Evolutionary conservation across 176 grass and related monocot species (phyloP), one percentile per base, ranked within the genome.

Genomic region (Phoenix dactylifera): DNA sequence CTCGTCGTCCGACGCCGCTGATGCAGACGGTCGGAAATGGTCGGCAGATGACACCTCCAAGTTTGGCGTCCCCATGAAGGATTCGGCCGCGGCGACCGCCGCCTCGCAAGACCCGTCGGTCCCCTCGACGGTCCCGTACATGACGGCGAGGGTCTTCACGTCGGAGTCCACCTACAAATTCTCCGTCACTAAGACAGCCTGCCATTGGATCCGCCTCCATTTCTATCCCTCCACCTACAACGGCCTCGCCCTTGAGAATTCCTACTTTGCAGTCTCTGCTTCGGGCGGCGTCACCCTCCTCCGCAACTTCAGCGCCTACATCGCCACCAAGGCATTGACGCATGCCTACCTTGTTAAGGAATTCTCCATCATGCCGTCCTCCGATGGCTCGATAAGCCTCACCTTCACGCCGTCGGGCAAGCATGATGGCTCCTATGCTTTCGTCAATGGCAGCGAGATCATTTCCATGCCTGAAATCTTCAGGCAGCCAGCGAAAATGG

Each of bases 151-250:
- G 19, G 9, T 57, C 55, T 57, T 57, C 55, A 57, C 55, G 22
- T 57, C 55, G n/a, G 55, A 57, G 15, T 20, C 55, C 22, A 57
- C 55, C 9, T 57, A 57, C 55, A 57, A 57, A 20, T 57, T 57
- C 22, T n/a, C 22, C 55, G 12, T 57, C 22, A 57, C 25, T 22
- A 57, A 57, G 55, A 57, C 35, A 3, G 35, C 35, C 35, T 7
- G 35, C 35, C 35, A 39, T 12, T 39, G 35, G 35, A 39, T 39
- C 10, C 55, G 55, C 10, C n/a, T 23, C 18, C 55, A 57, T 20
- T 57, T 57, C 55, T 57, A 57, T 57, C 55, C 55, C 22, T 23
- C 55, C 22, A 57, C 2, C 55, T 57, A 57, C 22, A 12, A 24
- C 55, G 22, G 22, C 22, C 55, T 57, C 5, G 22, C 12, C 19